Conservation (phyloP, 2,329 filamentous ascomycete genomes). For the Herpomyces periplanetae region DNA sequence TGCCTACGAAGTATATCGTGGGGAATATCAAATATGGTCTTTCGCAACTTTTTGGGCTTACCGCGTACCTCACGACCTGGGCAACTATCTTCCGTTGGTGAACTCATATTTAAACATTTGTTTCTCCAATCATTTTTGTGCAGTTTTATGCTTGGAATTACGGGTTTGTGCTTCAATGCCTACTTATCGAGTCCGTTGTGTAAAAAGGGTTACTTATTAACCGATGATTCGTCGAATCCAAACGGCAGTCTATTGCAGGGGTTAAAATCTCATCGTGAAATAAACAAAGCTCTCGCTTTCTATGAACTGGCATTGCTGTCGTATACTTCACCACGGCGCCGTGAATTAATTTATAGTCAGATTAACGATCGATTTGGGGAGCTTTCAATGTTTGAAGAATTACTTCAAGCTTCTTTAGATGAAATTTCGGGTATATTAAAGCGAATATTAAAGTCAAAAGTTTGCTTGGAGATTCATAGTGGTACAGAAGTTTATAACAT, state of each 20-base stretch:
- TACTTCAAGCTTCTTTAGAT: no score
- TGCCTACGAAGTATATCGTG: no score
- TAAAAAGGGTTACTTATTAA: slow-evolving; percentile 50
- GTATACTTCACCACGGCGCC: slow-evolving; percentile 26
- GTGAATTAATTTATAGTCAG: slow-evolving; percentile 48
- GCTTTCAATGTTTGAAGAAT: no score
- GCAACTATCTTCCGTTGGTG: no score
- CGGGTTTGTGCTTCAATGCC: slow-evolving; percentile 36
- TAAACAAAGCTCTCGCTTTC: slow-evolving; percentile 43
- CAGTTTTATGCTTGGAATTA: slow-evolving; percentile 29
- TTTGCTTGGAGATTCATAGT: no score
- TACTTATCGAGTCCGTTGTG: slow-evolving; percentile 42
- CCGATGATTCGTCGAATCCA: slow-evolving; percentile 47
- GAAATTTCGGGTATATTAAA: no score
- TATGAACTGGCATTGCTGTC: slow-evolving; percentile 63
- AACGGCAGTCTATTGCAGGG: slow-evolving; percentile 63
- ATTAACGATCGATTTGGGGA: no score
- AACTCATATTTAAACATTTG: slow-evolving; percentile 14
- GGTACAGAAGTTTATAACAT: no score
- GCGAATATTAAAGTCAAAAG: no score
- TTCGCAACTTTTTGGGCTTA: no score
- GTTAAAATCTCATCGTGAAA: slow-evolving; percentile 38
- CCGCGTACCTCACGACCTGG: no score
- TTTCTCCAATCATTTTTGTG: slow-evolving; percentile 20
- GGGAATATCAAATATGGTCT: no score